A percentile compares a stretch with the other conserved stretches of the same genome.
Evolutionary conservation across 768 basidiomycete species (phyloP).

Genomic region (Tephrocybe sp.): DNA sequence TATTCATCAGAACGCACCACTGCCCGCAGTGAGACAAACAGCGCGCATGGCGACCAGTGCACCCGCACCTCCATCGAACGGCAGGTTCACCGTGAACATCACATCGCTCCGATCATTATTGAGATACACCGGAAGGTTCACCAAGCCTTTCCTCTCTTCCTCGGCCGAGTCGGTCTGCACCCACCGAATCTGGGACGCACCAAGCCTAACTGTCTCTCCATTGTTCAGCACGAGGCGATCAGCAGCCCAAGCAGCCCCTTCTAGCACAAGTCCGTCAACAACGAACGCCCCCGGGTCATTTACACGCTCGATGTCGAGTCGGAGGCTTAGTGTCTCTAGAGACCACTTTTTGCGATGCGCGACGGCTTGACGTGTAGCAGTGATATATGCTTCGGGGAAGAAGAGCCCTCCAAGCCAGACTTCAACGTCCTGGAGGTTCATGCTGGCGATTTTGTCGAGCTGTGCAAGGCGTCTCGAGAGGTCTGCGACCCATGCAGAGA

Average conservation of each 20-base stretch:
- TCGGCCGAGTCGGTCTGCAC: constrained; percentile 50
- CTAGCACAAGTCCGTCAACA: constrained; percentile 83
- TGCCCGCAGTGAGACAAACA: constrained; percentile 85
- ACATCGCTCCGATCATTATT: constrained; percentile 88
- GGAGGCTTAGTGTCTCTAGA: constrained; percentile 79
- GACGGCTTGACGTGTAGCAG: constrained; percentile 93
- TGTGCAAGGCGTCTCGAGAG: constrained; percentile 80
- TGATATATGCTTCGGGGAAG: constrained; percentile 95
- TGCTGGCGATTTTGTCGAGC: constrained; percentile 64
- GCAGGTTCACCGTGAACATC: constrained; percentile 84
- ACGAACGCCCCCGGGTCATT: constrained; percentile 80
- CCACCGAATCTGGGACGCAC: constrained; percentile 87
- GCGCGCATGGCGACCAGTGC: constrained; percentile 82
- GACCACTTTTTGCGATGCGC: constrained; percentile 93
- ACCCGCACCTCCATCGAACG: constrained; percentile 65
- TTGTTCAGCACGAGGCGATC: constrained; percentile 79
- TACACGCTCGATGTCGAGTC: constrained; percentile 78
- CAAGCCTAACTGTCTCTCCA: constrained; percentile 75
- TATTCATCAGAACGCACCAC: constrained; percentile 27
- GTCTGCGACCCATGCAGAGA: constrained; percentile 84
- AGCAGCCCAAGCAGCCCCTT: constrained; percentile 77
- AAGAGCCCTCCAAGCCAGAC: constrained; percentile 95
- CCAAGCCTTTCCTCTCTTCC: constrained; percentile 36
- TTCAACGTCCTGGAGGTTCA: constrained; percentile 64
- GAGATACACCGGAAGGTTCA: constrained; percentile 90